phyloP scores from a whole-genome alignment of 768 basidiomycete species.

The Suillus hirtellus region DNA sequence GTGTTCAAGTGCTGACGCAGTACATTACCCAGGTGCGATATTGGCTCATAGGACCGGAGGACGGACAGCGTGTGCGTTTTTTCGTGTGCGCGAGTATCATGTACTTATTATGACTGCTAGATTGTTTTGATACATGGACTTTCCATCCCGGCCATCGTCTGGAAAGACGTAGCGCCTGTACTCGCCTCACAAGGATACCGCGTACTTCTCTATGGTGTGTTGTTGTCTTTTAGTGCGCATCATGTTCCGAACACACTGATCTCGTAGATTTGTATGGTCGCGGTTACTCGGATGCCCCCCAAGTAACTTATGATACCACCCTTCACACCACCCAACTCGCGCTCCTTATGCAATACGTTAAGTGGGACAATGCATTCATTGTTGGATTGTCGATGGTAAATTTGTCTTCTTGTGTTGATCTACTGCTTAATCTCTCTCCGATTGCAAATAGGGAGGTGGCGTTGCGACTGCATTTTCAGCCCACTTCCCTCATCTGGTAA shows the following conservation, averaged over 20 bases:
- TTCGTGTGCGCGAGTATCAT: not conserved
- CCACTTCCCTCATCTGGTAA: slow-evolving; percentile 71
- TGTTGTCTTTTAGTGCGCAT: not conserved
- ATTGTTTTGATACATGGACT: slow-evolving; percentile 78
- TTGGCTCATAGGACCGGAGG: slow-evolving; percentile 73
- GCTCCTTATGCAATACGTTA: slow-evolving; percentile 74
- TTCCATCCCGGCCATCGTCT: slow-evolving; percentile 74
- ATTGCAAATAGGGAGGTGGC: slow-evolving; percentile 58
- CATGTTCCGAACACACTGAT: slow-evolving; percentile 8
- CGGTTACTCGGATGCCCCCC: slow-evolving; percentile 81
- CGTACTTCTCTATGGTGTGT: slow-evolving; percentile 72
- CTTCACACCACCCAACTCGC: slow-evolving; percentile 81
- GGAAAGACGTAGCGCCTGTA: slow-evolving; percentile 71
- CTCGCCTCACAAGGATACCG: slow-evolving; percentile 66
- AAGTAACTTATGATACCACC: slow-evolving; percentile 60
- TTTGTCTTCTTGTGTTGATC: not conserved
- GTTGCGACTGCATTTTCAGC: slow-evolving; percentile 71
- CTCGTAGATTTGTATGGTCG: slow-evolving; percentile 73
- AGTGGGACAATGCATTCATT: slow-evolving; percentile 66
- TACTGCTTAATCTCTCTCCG: not conserved
- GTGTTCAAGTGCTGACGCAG: slow-evolving; percentile 1
- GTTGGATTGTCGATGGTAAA: slow-evolving; percentile 76
- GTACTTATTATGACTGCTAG: slow-evolving; percentile 36
- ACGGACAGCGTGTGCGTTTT: slow-evolving; percentile 58
- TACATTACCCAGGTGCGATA: slow-evolving; percentile 56